Evolutionary conservation across 2,329 filamentous ascomycete genomes (phyloP).

Genomic region (Pyricularia pennisetigena): DNA sequence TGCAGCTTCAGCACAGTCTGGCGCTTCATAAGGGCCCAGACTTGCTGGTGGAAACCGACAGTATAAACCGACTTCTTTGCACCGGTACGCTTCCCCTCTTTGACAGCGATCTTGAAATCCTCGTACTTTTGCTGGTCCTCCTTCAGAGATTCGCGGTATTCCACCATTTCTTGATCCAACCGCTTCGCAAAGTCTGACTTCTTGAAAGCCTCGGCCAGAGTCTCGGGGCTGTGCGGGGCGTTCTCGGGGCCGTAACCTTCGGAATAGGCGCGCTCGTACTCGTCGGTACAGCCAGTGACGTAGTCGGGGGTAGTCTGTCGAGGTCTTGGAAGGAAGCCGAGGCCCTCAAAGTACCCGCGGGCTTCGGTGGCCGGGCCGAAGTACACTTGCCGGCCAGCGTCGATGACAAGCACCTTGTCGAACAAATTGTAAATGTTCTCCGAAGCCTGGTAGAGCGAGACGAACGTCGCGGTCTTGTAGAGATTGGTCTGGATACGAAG

Average conservation of each 20-base stretch:
- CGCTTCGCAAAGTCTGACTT: slow-evolving; percentile 47
- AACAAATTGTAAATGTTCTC: slow-evolving; percentile 73
- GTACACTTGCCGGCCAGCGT: slow-evolving; percentile 65
- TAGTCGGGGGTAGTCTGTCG: slow-evolving; percentile 77
- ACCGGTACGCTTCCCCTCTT: slow-evolving; percentile 67
- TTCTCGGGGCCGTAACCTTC: slow-evolving; percentile 54
- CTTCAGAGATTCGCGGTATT: slow-evolving; percentile 55
- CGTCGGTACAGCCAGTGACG: slow-evolving; percentile 71
- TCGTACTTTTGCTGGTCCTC: slow-evolving; percentile 55
- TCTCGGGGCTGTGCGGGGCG: slow-evolving; percentile 58
- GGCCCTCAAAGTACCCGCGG: slow-evolving; percentile 62
- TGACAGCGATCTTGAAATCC: slow-evolving; percentile 67
- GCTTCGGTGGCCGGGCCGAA: slow-evolving; percentile 62
- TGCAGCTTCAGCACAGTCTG: slow-evolving; percentile 83
- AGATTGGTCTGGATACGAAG: slow-evolving; percentile 75
- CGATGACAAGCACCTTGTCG: slow-evolving; percentile 77
- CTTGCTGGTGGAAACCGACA: slow-evolving; percentile 72
- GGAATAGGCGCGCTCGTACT: slow-evolving; percentile 72
- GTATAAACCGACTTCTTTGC: slow-evolving; percentile 72
- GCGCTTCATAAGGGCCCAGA: slow-evolving; percentile 75
- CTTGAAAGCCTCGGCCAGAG: slow-evolving; percentile 60
- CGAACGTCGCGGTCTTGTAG: slow-evolving; percentile 75
- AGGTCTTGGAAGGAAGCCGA: slow-evolving; percentile 66
- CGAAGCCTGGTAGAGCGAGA: slow-evolving; percentile 77
- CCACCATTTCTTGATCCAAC: slow-evolving; percentile 55